Evolutionary conservation across 257 asterid species (phyloP).

Genomic region (Hygrophila difformis): DNA sequence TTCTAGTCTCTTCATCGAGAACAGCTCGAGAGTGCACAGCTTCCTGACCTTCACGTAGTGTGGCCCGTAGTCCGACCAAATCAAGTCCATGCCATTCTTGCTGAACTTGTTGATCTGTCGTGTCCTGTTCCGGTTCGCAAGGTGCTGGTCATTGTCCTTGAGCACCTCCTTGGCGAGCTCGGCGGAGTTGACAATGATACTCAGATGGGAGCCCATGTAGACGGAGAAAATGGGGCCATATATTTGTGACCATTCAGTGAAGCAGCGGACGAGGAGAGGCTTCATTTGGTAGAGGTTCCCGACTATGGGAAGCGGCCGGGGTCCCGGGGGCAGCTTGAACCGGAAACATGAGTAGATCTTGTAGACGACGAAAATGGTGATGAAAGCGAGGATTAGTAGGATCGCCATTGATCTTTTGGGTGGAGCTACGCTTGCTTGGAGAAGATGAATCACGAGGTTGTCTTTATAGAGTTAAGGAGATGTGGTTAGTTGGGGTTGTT

Average conservation of each 20-base stretch:
- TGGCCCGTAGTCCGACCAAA: conserved; percentile 90
- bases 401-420: conserved; percentile 27
- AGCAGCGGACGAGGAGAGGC: conserved; percentile 23
- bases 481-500: no score
- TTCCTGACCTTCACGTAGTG: conserved; percentile 79
- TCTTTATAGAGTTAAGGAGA: no score
- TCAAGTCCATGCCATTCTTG: conserved; percentile 65
- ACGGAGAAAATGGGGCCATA: no score
- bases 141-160: conserved; percentile 36
- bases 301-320: conserved; percentile 23
- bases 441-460: background rate
- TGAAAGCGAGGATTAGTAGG: conserved; percentile 15
- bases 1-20: no score
- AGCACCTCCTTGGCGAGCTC: conserved; percentile 37
- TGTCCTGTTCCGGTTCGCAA: conserved; percentile 37
- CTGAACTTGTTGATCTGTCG: conserved; percentile 40
- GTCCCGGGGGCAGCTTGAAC: conserved; percentile 28
- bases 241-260: conserved; percentile 19
- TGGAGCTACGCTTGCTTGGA: no score
- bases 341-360: conserved; percentile 34
- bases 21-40: no score
- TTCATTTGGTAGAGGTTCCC: conserved; percentile 26
- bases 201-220: conserved; percentile 39
- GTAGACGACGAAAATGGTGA: conserved; percentile 29
- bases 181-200: conserved; percentile 28